These are phyloP conservation scores for Arthroderma sp. DNA, from an alignment of 2,329 filamentous ascomycete species.

Conservation along the genomic window DNA sequence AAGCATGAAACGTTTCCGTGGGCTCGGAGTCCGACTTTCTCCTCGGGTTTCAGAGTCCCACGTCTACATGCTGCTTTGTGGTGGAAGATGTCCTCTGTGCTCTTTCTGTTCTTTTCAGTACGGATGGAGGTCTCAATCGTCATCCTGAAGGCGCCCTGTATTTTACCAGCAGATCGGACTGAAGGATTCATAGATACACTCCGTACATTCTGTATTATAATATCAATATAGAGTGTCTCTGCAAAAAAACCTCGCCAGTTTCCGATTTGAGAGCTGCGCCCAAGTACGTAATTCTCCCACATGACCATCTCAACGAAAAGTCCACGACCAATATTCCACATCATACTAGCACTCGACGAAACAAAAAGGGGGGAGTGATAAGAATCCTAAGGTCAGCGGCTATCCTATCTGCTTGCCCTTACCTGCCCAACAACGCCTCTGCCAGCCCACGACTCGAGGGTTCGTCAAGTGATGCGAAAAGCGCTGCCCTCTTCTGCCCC, in stretches of 20 bases:
- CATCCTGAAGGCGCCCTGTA: no score
- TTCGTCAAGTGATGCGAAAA: background rate
- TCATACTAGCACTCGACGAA: background rate
- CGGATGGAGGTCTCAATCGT: no score
- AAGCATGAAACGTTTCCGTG: background rate
- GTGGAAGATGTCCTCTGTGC: background rate
- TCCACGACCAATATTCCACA: background rate
- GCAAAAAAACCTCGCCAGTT: background rate
- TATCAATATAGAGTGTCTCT: no score
- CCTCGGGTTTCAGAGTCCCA: background rate
- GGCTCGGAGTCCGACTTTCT: background rate
- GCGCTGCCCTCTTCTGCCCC: background rate
- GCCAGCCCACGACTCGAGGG: background rate
- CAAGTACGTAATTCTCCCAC: background rate
- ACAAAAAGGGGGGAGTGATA: background rate
- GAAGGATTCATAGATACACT: no score
- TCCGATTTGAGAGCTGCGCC: background rate
- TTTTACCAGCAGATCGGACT: background rate
- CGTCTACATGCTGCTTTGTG: background rate
- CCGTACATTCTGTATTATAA: no score
- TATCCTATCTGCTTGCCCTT: no score
- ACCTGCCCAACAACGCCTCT: background rate
- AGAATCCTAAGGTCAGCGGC: background rate
- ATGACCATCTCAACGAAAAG: background rate
- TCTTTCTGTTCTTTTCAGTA: no score